Evolutionary conservation across 352 stramenopile species (phyloP).

Genomic region (Pythium aquatile): DNA sequence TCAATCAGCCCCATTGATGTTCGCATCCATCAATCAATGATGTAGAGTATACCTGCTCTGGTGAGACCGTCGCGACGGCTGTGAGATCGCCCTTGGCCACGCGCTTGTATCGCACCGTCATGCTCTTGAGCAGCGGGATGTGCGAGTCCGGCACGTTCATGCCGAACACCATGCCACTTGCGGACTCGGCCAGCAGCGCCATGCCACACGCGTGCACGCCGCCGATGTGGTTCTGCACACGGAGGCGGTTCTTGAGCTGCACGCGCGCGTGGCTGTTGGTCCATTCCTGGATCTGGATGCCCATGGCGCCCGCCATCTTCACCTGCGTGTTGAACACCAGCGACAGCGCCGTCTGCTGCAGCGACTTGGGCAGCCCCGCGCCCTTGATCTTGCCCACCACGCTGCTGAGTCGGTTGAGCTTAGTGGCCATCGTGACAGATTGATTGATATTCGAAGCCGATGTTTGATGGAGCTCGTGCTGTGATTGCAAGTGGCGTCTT

Average conservation of each 20-base stretch:
- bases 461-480: neutral
- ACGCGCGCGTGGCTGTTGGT: slow-evolving; percentile 43
- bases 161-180: slow-evolving; percentile 81
- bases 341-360: slow-evolving; percentile 53
- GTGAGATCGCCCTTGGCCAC: slow-evolving; percentile 66
- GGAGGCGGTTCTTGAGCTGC: slow-evolving; percentile 63
- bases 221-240: slow-evolving; percentile 89
- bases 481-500: neutral
- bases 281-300: slow-evolving; percentile 72
- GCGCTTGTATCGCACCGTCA: slow-evolving; percentile 79
- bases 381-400: slow-evolving; percentile 55
- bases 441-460: neutral
- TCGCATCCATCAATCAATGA: neutral
- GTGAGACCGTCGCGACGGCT: slow-evolving; percentile 66
- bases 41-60: slow-evolving; percentile 44
- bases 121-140: slow-evolving; percentile 82
- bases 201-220: slow-evolving; percentile 86
- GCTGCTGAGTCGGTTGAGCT: slow-evolving; percentile 57
- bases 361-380: slow-evolving; percentile 34
- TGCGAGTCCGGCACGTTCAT: slow-evolving; percentile 86
- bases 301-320: slow-evolving; percentile 78
- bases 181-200: slow-evolving; percentile 79
- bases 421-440: slow-evolving; percentile 10
- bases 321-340: slow-evolving; percentile 83
- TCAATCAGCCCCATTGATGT: neutral